phyloP scores from a whole-genome alignment of 192 early-diverging fungal species.

The Gonapodya sp. region DNA sequence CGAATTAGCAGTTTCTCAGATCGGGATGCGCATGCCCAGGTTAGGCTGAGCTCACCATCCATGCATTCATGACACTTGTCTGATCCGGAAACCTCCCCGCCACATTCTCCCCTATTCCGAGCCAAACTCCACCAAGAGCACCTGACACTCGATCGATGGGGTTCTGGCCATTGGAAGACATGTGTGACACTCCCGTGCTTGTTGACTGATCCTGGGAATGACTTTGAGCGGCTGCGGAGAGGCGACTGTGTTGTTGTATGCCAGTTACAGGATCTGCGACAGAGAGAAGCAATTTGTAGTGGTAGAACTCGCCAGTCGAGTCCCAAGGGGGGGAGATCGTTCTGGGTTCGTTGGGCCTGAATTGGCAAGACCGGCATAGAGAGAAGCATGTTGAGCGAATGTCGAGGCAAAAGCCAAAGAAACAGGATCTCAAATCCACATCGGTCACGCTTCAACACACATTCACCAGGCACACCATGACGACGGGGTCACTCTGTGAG shows the following conservation, averaged over 20 bases:
- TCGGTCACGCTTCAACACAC: too few species aligned
- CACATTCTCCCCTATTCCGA: not conserved
- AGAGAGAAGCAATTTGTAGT: not conserved
- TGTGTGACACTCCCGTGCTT: not conserved
- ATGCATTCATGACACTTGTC: not conserved
- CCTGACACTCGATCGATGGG: not conserved
- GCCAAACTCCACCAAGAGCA: not conserved
- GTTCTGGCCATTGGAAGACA: not conserved
- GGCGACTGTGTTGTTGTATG: not conserved
- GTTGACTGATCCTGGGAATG: not conserved
- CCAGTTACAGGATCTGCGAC: not conserved
- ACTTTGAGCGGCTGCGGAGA: not conserved
- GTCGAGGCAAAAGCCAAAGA: not conserved
- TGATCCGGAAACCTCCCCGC: not conserved
- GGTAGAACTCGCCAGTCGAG: not conserved
- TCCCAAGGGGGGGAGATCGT: not conserved
- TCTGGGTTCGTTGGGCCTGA: not conserved
- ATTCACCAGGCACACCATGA: not conserved
- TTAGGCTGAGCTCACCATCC: not conserved
- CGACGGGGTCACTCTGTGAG: not conserved
- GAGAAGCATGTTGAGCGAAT: not conserved
- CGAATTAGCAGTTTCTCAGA: too few species aligned
- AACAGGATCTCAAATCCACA: too few species aligned
- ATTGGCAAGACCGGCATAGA: not conserved
- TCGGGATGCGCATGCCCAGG: too few species aligned